phyloP scores from a whole-genome alignment of 768 basidiomycete species.

The Naganishia friedmannii region DNA sequence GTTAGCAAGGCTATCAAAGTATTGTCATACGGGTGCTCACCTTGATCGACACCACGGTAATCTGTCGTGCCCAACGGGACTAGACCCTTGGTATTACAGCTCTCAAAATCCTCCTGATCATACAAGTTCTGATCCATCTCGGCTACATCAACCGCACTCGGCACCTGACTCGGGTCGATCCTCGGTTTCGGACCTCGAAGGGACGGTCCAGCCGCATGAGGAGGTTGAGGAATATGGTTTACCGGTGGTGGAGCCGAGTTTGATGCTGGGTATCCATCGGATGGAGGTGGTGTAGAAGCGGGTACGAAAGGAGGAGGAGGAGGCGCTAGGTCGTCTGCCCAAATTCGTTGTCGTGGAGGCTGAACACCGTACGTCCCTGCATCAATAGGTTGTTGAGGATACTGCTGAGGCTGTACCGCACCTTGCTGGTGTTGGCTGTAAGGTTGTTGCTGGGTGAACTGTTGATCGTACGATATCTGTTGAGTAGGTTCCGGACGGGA shows the following conservation, averaged over 20 bases:
- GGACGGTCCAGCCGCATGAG: constrained; percentile 63
- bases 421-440: constrained; percentile 17
- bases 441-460: constrained; percentile 11
- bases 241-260: constrained; percentile 15
- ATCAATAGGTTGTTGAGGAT: neutral
- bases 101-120: constrained; percentile 68
- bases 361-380: constrained; percentile 6
- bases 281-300: constrained; percentile 2
- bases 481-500: constrained; percentile 8
- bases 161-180: constrained; percentile 84
- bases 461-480: constrained; percentile 16
- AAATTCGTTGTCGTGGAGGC: constrained; percentile 13
- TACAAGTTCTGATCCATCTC: constrained; percentile 76
- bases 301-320: constrained; percentile 26
- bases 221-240: constrained; percentile 42
- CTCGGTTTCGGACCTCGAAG: constrained; percentile 60
- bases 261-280: neutral
- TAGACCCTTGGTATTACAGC: constrained; percentile 60
- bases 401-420: constrained; percentile 10
- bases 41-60: constrained; percentile 88
- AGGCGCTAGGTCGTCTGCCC: constrained; percentile 27
- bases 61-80: constrained; percentile 84
- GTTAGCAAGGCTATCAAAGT: neutral
- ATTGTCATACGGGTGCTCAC: constrained; percentile 47
- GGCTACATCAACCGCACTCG: constrained; percentile 78